Evolutionary conservation across 257 asterid species (phyloP).

Genomic region (Przewalskia tangutica): DNA sequence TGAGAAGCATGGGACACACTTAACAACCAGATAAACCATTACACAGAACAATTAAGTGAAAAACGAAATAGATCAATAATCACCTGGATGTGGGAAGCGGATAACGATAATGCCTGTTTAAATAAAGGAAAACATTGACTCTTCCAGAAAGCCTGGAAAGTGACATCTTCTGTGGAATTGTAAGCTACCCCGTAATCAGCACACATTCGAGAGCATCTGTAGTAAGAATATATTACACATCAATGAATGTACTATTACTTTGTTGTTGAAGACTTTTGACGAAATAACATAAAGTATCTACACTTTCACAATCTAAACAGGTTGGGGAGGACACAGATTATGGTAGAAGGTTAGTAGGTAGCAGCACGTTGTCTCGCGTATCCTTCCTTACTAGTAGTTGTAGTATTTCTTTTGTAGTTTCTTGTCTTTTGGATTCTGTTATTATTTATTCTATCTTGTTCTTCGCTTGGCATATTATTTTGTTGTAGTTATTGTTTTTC

Average conservation of each 20-base stretch:
- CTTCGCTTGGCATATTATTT: too few relatives aligned
- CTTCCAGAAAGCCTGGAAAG: constrained; percentile 41
- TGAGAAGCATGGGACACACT: not conserved
- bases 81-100: constrained; percentile 34
- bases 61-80: not conserved
- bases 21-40: not conserved
- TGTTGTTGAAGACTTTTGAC: not conserved
- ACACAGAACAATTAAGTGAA: not conserved
- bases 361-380: too few relatives aligned
- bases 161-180: constrained; percentile 28
- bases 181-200: constrained; percentile 1
- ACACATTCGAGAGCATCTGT: constrained; percentile 22
- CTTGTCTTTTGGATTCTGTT: too few relatives aligned
- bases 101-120: constrained; percentile 12
- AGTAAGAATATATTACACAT: not conserved
- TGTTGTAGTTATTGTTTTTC: too few relatives aligned
- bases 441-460: too few relatives aligned
- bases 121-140: constrained; percentile 20
- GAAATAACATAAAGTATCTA: not conserved
- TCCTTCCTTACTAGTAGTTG: too few relatives aligned
- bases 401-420: too few relatives aligned
- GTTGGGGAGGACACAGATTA: too few relatives aligned
- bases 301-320: not conserved
- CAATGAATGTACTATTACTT: not conserved
- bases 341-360: too few relatives aligned